A percentile compares a stretch with the other conserved stretches of the same genome.
Evolutionary conservation across 768 basidiomycete species (phyloP).

Genomic region (Chiua virens): DNA sequence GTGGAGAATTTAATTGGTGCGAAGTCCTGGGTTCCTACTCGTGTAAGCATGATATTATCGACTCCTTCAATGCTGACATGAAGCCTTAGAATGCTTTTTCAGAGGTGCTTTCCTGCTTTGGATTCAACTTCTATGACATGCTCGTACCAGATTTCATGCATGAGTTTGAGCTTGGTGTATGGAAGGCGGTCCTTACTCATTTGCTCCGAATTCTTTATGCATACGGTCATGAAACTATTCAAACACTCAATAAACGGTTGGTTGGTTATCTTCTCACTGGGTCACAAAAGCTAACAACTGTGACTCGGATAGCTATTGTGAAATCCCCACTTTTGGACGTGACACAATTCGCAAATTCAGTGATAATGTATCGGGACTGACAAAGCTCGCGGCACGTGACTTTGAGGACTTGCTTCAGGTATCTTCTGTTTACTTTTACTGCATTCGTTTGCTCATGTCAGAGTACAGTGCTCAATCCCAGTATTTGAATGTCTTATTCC

Average conservation of each 20-base stretch:
- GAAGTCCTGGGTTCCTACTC: too few relatives aligned
- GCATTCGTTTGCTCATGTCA: too few relatives aligned
- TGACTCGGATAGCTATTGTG: conserved; percentile 5
- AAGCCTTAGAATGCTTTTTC: conserved; percentile 36
- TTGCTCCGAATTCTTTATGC: conserved; percentile 25
- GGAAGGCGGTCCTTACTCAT: conserved; percentile 19
- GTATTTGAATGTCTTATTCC: conserved; percentile 32
- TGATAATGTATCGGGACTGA: conserved; percentile 34
- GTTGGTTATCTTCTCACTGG: too few relatives aligned
- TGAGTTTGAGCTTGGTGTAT: conserved; percentile 35
- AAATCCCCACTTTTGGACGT: conserved; percentile 32
- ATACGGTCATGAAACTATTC: conserved; percentile 7
- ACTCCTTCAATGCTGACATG: too few relatives aligned
- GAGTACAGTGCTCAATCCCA: conserved; percentile 33
- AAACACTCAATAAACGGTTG: conserved; percentile 30
- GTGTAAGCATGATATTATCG: too few relatives aligned
- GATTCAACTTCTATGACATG: conserved; percentile 26
- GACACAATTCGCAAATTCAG: conserved; percentile 32
- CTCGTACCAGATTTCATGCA: conserved; percentile 32
- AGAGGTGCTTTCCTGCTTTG: conserved; percentile 7
- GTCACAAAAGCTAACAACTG: conserved; percentile 6
- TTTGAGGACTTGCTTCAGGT: conserved; percentile 41
- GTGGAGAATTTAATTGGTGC: too few relatives aligned
- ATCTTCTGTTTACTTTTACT: neutral
- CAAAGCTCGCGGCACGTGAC: conserved; percentile 36